Evolutionary conservation across 129 eudicot species (phyloP).

Genomic region (Kitagawia praeruptora): DNA sequence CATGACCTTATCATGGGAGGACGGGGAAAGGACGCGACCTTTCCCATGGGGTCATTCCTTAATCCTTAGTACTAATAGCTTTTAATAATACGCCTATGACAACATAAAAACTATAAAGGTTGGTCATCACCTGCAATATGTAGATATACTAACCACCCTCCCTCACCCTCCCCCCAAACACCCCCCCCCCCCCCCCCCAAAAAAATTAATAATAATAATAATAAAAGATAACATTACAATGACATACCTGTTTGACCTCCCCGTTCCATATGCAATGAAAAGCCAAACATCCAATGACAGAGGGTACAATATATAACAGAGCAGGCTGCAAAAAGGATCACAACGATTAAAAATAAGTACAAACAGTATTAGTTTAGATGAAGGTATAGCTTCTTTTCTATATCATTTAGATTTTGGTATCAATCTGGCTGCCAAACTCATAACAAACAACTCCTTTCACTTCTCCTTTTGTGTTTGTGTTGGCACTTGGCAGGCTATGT

Average conservation of each 20-base stretch:
- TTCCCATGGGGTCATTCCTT: not conserved
- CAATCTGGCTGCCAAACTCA: not conserved
- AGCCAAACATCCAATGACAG: conserved; percentile 87
- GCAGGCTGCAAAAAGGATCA: conserved; percentile 59
- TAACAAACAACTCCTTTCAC: not conserved
- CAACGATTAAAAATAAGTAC: not conserved
- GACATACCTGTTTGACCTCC: conserved; percentile 76
- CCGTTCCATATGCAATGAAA: conserved; percentile 89
- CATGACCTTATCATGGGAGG: not conserved
- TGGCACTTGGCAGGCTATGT: conserved; percentile 4
- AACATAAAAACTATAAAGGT: not conserved
- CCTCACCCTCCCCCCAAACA: not conserved
- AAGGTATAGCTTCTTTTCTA: not conserved
- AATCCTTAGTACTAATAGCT: not conserved
- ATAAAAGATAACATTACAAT: not conserved
- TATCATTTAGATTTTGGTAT: not conserved
- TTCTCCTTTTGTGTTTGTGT: not conserved
- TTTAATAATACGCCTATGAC: not conserved
- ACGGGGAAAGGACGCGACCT: not conserved
- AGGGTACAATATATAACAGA: conserved; percentile 80
- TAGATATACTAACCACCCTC: no score
- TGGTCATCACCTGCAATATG: no score
- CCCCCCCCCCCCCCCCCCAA: not conserved
- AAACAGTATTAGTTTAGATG: not conserved
- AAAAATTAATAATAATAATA: no score